A percentile compares a stretch with the other conserved stretches of the same genome.
Evolutionary conservation across 208 protist genomes (phyloP).

Genomic region (Borovskyia barvae): DNA sequence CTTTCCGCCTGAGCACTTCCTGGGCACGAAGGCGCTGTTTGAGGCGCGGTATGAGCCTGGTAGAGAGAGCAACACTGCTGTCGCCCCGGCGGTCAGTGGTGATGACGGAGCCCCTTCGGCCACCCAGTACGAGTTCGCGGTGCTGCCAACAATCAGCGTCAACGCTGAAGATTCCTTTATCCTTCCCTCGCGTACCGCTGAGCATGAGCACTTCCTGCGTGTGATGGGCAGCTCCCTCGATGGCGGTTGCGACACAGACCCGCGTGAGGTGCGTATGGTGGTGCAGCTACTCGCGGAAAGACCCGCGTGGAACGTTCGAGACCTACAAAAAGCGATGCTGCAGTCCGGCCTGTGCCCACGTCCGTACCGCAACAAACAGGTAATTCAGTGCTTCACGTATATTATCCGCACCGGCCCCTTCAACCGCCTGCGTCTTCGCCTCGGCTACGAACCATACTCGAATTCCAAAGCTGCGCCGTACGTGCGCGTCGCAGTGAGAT

Average conservation of each 20-base stretch:
- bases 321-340: constrained; percentile 57
- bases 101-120: neutral
- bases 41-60: constrained; percentile 60
- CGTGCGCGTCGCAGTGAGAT: constrained; percentile 50
- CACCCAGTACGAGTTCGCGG: constrained; percentile 22
- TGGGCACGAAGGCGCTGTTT: constrained; percentile 35
- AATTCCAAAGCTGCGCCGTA: constrained; percentile 32
- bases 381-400: constrained; percentile 69
- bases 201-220: constrained; percentile 29
- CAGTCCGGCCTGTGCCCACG: constrained; percentile 63
- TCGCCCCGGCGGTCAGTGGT: constrained; percentile 3
- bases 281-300: constrained; percentile 50
- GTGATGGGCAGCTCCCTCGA: constrained; percentile 23
- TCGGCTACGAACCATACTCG: constrained; percentile 77
- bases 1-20: constrained; percentile 62
- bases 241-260: constrained; percentile 30
- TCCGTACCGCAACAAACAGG: constrained; percentile 60
- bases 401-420: constrained; percentile 69
- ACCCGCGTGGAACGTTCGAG: constrained; percentile 56
- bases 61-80: constrained; percentile 34
- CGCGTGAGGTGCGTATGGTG: constrained; percentile 46
- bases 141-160: constrained; percentile 36
- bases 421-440: constrained; percentile 71
- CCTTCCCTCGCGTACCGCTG: constrained; percentile 32
- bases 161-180: constrained; percentile 24